Base-by-base conservation (phyloP, 2,329 filamentous ascomycete species). In the Blastomyces silverae region DNA sequence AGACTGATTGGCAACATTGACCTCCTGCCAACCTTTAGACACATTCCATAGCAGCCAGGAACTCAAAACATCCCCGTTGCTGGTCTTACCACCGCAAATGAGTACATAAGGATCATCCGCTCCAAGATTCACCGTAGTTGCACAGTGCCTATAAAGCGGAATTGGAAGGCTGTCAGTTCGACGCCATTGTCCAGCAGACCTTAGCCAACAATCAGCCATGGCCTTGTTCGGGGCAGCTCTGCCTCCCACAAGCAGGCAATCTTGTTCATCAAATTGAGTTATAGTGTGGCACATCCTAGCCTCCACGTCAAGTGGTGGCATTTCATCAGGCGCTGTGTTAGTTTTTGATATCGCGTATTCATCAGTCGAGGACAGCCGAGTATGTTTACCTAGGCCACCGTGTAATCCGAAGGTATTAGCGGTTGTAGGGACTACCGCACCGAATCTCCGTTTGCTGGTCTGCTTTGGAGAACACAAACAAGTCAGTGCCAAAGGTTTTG, bases 131-230 rank as follows among this genome's bases (percentile, higher is more conserved):
- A 85, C 72, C 17, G 75, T 73, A 15, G 86, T 80, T 39, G 87
- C 83, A 65, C 85, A 85, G 72, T 97, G 93, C 62, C 93, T 83
- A 76, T 89, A 96, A 31, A 92, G 80, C 11, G 88, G 83, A n/a
- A 79, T 71, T 0, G 88, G 87, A n/a, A 96, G 79, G 70, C 85
- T 82, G 65, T 87, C 81, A 17, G 85, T 82, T 67, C 80, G 82
- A 65, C 81, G 80, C 91, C 91, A 96, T 17, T 71, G 74, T 39
- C 80, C 80, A 61, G 83, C 83, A 62, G 83, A 81, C 67, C 88
- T 85, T 1, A 92, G 70, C 91, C 91, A 97, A 70, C 89, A 92
- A 74, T 94, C 90, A 46, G 80, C 79, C 53, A 91, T 79, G 1
- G 86, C 86, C 39, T 82, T 83, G 15, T 86, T 81, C 4, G 92